These are phyloP conservation scores for Fusarium domesticum DNA, from an alignment of 2,329 filamentous ascomycete genomes.

Conservation along the genomic window DNA sequence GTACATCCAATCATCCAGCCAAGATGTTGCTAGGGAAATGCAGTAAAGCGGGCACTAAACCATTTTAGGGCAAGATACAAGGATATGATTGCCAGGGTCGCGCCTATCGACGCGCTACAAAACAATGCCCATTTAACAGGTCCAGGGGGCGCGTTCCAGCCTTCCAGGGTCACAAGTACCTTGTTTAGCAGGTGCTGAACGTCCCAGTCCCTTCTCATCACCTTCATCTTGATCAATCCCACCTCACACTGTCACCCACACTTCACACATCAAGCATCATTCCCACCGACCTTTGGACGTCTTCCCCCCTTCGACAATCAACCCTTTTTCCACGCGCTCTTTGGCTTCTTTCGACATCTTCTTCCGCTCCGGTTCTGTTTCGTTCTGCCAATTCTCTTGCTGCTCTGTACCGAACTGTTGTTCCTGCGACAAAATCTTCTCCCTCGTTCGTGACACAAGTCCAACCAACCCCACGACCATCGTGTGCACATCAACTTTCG, in stretches of 20 bases:
- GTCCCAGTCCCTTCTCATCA: not conserved
- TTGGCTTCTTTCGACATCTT: conserved; percentile 2
- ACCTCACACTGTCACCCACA: too few relatives aligned
- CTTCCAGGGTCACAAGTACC: not conserved
- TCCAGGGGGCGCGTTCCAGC: conserved; percentile 5
- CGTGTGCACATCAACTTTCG: conserved; percentile 21
- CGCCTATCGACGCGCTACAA: conserved; percentile 19
- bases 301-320: conserved; percentile 9
- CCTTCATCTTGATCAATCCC: not conserved
- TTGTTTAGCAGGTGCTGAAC: not conserved
- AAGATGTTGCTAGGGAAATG: conserved; percentile 24
- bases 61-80: conserved; percentile 9
- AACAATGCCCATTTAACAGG: not conserved
- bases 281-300: conserved; percentile 4
- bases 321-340: conserved; percentile 3
- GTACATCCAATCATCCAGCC: not conserved
- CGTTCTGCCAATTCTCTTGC: conserved; percentile 1
- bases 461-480: conserved; percentile 11
- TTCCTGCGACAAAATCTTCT: too few relatives aligned
- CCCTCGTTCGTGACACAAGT: not conserved
- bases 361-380: not conserved
- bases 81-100: conserved; percentile 6
- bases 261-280: not conserved
- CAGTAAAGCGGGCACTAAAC: conserved; percentile 14
- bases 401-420: conserved; percentile 3